Evolutionary conservation across 139 green algal species (phyloP).

Genomic region (Desmodesmus armatus): DNA sequence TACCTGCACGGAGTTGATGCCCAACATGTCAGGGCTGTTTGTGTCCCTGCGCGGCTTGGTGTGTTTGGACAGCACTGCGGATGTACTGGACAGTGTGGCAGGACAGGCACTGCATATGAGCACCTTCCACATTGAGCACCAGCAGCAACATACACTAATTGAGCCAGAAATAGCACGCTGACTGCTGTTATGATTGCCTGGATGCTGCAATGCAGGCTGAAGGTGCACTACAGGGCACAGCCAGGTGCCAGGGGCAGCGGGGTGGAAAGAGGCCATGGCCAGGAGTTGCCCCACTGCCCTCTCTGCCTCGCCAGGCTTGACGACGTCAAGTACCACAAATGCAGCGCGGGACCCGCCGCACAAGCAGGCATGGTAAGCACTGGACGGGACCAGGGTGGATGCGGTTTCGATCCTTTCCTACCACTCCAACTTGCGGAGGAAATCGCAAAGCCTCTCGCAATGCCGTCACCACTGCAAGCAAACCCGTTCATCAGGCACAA

Average conservation of each 20-base stretch:
- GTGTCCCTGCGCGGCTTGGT: too few species aligned
- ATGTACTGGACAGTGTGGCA: not conserved
- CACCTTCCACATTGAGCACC: not conserved
- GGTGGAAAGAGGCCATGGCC: constrained; percentile 78
- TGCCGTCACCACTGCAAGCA: not conserved
- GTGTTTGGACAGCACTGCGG: not conserved
- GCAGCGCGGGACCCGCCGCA: constrained; percentile 60
- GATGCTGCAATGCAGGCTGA: constrained; percentile 17
- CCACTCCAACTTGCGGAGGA: not conserved
- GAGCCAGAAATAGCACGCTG: too few species aligned
- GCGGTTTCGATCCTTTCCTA: constrained; percentile 33
- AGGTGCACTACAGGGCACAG: constrained; percentile 53
- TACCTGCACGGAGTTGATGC: too few species aligned
- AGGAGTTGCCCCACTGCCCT: constrained; percentile 75
- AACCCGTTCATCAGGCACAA: not conserved
- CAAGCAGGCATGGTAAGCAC: too few species aligned
- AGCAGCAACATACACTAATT: too few species aligned
- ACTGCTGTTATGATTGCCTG: not conserved
- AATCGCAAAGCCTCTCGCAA: too few species aligned
- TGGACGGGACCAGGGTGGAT: too few species aligned
- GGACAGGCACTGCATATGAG: not conserved
- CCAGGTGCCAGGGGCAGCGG: constrained; percentile 75
- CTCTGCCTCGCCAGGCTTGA: constrained; percentile 71
- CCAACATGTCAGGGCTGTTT: too few species aligned
- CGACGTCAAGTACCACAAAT: constrained; percentile 76